phyloP scores from a whole-genome alignment of 2,329 filamentous ascomycete genomes.

The Claviceps humidiphila region DNA sequence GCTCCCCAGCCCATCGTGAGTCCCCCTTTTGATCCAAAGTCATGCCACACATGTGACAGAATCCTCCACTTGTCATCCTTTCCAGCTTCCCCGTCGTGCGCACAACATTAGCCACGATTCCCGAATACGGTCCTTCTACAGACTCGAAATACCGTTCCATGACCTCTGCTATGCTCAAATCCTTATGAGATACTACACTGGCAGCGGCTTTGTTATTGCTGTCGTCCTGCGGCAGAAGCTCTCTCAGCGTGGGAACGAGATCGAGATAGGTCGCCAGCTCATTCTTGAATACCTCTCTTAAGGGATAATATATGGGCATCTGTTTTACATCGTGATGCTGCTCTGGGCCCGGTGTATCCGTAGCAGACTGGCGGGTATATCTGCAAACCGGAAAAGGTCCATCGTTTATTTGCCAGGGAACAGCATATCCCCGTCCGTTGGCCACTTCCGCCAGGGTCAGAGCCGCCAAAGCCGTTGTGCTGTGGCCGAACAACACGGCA shows the following conservation, averaged over 20 bases:
- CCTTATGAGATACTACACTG: slow-evolving; percentile 50
- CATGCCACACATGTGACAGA: slow-evolving; percentile 58
- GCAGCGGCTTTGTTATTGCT: slow-evolving; percentile 13
- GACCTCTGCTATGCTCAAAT: slow-evolving; percentile 80
- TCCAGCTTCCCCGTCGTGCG: slow-evolving; percentile 76
- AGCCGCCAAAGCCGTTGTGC: slow-evolving; percentile 76
- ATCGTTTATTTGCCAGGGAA: slow-evolving; percentile 74
- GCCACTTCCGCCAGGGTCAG: slow-evolving; percentile 77
- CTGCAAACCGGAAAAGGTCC: slow-evolving; percentile 35
- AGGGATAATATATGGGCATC: slow-evolving; percentile 55
- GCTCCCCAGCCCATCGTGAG: slow-evolving; percentile 48
- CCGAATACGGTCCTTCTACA: slow-evolving; percentile 72
- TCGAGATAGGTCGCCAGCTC: slow-evolving; percentile 60
- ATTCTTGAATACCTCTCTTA: slow-evolving; percentile 72
- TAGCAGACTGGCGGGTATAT: slow-evolving; percentile 12
- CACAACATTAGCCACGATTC: slow-evolving; percentile 90
- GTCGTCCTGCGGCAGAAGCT: slow-evolving; percentile 29
- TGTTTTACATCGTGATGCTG: slow-evolving; percentile 10
- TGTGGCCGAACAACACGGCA: slow-evolving; percentile 70
- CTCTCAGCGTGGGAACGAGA: slow-evolving; percentile 37
- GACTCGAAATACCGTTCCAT: slow-evolving; percentile 78
- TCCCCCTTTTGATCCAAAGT: slow-evolving; percentile 50
- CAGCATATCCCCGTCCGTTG: slow-evolving; percentile 73
- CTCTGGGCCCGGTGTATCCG: slow-evolving; percentile 9
- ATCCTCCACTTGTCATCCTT: slow-evolving; percentile 24